Conservation (phyloP, 2,329 filamentous ascomycete species). For the Nothophoma quercina region DNA sequence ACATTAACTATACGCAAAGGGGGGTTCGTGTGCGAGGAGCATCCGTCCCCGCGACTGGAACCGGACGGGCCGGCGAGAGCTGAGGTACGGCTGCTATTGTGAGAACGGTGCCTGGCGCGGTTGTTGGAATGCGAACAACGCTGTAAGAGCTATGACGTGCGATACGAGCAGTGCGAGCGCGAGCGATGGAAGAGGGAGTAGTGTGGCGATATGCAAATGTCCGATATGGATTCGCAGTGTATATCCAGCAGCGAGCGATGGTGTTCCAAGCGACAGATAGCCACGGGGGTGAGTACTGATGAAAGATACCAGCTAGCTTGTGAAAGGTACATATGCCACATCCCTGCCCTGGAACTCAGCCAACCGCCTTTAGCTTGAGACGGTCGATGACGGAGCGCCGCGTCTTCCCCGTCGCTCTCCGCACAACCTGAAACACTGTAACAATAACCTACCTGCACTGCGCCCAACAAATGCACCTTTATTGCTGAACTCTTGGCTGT, state of each 20-base stretch:
- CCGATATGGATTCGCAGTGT: background rate
- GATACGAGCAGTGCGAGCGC: too few species aligned
- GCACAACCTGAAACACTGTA: conserved; percentile 1
- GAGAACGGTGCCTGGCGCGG: conserved; percentile 35
- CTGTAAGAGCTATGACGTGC: conserved; percentile 7
- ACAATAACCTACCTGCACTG: background rate
- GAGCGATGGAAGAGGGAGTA: background rate
- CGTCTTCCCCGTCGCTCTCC: conserved; percentile 18
- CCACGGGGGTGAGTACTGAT: conserved; percentile 2
- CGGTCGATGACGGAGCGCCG: conserved; percentile 10
- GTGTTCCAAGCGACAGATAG: conserved; percentile 13
- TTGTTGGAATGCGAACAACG: conserved; percentile 26
- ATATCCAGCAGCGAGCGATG: conserved; percentile 4
- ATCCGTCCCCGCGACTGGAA: conserved; percentile 34
- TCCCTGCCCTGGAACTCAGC: conserved; percentile 24
- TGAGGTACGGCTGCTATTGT: conserved; percentile 20
- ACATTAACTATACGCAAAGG: conserved; percentile 36
- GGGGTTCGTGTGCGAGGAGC: conserved; percentile 31
- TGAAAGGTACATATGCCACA: conserved; percentile 25
- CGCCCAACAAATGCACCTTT: background rate
- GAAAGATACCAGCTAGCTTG: conserved; percentile 27
- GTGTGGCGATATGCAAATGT: background rate
- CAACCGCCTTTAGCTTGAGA: conserved; percentile 23
- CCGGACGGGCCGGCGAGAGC: conserved; percentile 30
- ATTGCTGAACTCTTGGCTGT: too few species aligned